Evolutionary conservation across 371 early-diverging fungal genomes (phyloP), one percentile per base, ranked within the genome.

Genomic region (Funneliformis caledonium): DNA sequence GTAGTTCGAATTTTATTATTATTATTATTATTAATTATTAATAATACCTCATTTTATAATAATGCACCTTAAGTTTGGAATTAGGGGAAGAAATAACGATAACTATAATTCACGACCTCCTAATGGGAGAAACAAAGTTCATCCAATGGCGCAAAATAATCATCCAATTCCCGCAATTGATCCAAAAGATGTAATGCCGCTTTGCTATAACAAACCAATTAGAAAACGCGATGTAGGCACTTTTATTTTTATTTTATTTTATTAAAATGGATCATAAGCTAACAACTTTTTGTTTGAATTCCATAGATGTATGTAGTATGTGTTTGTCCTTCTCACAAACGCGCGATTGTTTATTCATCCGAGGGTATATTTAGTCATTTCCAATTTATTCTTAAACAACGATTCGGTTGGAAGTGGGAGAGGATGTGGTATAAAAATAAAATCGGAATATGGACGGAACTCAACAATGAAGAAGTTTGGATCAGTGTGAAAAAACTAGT

Each of bases 331-430:
- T 50, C 72, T 14, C 72, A 72, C 33, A 72, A 72, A 50, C 72
- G 72, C 4, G 72, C 72, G 6, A 43, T 72, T 50, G 16, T 72
- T 45, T 50, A 50, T 52, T 5, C 47, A 9, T 10, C 50, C 2
- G 52, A 50, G 50, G 72, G 52, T 31, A 31, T 72, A n/a, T 72
- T 72, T 14, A 31, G 47, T 72, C 52, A 72, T n/a, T 72, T 72
- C 31, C n/a, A 50, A 72, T 72, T 72, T 72, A 26, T 50, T 48
- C 4, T 72, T 2, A 26, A 11, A 12, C 33, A 72, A 50, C 26
- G 72, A 50, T 72, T 72, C 26, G 72, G 72, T 31, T 72, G 72
- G 72, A 72, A 72, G 14, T 72, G 52, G 26, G 72, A 72, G 14
- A 47, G 52, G 31, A 72, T 72, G 72, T 72, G 72, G 72, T 72